Percentiles rank a stretch among this genome's conserved stretches.
These are phyloP conservation scores for Kodamaea suecica DNA, from an alignment of 1,139 yeast genomes.

Conservation along the genomic window DNA sequence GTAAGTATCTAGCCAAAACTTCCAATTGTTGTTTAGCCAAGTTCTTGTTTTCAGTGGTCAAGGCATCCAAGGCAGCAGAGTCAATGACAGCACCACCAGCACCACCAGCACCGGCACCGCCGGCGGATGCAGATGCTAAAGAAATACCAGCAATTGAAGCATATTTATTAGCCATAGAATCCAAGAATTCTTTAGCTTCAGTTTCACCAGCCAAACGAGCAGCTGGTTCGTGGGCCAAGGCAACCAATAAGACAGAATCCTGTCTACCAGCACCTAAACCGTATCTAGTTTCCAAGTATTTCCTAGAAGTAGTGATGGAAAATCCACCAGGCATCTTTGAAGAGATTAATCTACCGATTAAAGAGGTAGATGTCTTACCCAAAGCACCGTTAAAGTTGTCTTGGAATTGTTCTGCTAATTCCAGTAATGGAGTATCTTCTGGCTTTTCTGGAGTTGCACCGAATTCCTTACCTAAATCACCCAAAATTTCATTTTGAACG, in stretches of 20 bases:
- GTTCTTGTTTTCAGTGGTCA: constrained; percentile 83
- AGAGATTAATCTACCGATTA: constrained; percentile 86
- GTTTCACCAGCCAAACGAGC: constrained; percentile 79
- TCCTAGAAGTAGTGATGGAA: constrained; percentile 86
- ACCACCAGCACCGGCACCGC: constrained; percentile 50
- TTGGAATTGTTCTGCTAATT: constrained; percentile 92
- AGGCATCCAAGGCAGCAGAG: constrained; percentile 93
- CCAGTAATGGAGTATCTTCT: constrained; percentile 94
- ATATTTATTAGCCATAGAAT: constrained; percentile 75
- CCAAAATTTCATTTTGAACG: constrained; percentile 94
- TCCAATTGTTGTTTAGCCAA: constrained; percentile 95
- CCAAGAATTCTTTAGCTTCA: constrained; percentile 89
- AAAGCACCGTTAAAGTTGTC: constrained; percentile 82
- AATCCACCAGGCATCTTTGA: constrained; percentile 99
- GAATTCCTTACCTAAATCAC: constrained; percentile 97
- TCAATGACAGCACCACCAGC: constrained; percentile 89
- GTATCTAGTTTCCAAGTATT: constrained; percentile 84
- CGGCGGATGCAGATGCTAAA: constrained; percentile 62
- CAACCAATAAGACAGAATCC: constrained; percentile 79
- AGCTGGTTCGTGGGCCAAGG: constrained; percentile 88
- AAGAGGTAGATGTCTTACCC: constrained; percentile 89
- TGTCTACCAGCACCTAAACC: constrained; percentile 94
- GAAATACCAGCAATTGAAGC: constrained; percentile 81
- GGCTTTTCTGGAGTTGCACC: constrained; percentile 98
- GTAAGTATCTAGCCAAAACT: constrained; percentile 90